Evolutionary conservation across 306 rosid genomes (phyloP), one percentile per base, ranked within the genome.

Genomic region (Mucuna pruriens): DNA sequence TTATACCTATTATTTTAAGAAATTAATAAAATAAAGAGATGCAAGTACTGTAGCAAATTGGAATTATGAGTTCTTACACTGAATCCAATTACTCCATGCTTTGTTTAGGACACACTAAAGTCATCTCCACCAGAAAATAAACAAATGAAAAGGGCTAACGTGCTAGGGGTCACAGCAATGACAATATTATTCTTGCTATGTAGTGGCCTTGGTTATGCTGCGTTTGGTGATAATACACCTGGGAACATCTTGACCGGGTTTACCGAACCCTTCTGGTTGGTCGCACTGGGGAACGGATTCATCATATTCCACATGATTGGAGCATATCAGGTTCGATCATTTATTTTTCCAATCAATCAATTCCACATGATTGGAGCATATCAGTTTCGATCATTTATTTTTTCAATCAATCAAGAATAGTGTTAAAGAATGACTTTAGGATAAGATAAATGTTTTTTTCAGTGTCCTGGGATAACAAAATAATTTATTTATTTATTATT

Each of bases 81-180:
- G 42, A 78, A 73, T 73, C 2, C 23, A 15, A 75, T 70, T 38
- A 17, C 83, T 58, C 4, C 8, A 26, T 72, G 48, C 0, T 44
- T 26, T 86, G 68, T 80, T 68, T 78, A 93, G 97, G 97, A 91
- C 84, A 90, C 97, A 11, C 52, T 88, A 64, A 91, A 76, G 87
- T 88, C 97, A 46, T 55, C 78, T 4, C 94, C 93, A 39, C 80
- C 97, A 23, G 97, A 91, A 66, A 90, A 83, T 86, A 90, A 88
- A 46, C 93, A 90, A 81, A 93, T 90, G 94, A 93, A 91, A 80
- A 91, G 4, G 80, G 92, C 90, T 4, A 89, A 84, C 17, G 66
- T 71, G 82, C 44, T 88, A 4, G 91, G 89, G 19, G 79, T 88
- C 6, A 80, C 86, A 31, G 75, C 87, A 10, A 93, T 93, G 96